Conservation (phyloP, 1,139 yeast species). For the Sugiyamaella novakii region DNA sequence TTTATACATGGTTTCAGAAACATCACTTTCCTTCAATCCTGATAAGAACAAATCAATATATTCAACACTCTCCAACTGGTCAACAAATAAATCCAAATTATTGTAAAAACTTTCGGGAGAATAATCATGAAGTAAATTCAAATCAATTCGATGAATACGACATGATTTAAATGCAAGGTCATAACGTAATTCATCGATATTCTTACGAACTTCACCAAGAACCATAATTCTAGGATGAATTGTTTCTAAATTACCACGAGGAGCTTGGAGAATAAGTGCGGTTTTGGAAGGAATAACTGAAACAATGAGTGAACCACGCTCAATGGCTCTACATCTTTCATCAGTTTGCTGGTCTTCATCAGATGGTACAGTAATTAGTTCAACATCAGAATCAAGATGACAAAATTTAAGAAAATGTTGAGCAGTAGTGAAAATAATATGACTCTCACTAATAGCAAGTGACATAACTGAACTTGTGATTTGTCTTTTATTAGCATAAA, state of each 20-base stretch:
- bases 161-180: constrained; percentile 76
- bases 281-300: constrained; percentile 81
- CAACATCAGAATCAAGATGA: constrained; percentile 56
- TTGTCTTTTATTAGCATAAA: constrained; percentile 63
- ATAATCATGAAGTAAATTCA: constrained; percentile 88
- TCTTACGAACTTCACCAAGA: constrained; percentile 73
- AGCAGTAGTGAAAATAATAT: constrained; percentile 83
- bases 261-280: constrained; percentile 86
- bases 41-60: constrained; percentile 86
- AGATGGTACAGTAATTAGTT: constrained; percentile 38
- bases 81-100: constrained; percentile 68
- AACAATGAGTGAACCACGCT: constrained; percentile 84
- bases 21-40: constrained; percentile 85
- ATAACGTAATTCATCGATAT: constrained; percentile 61
- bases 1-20: constrained; percentile 74
- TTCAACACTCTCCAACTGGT: constrained; percentile 70
- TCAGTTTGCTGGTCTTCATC: constrained; percentile 50
- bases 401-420: constrained; percentile 82
- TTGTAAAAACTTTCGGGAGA: constrained; percentile 66
- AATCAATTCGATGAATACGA: constrained; percentile 86
- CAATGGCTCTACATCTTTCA: constrained; percentile 86
- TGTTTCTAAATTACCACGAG: constrained; percentile 94
- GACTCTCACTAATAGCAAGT: constrained; percentile 67
- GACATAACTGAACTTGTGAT: constrained; percentile 85
- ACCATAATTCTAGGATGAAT: constrained; percentile 93